These are phyloP conservation scores for Scleromitrula shiraiana DNA, from an alignment of 2,329 filamentous ascomycete species.

Conservation along the genomic window DNA sequence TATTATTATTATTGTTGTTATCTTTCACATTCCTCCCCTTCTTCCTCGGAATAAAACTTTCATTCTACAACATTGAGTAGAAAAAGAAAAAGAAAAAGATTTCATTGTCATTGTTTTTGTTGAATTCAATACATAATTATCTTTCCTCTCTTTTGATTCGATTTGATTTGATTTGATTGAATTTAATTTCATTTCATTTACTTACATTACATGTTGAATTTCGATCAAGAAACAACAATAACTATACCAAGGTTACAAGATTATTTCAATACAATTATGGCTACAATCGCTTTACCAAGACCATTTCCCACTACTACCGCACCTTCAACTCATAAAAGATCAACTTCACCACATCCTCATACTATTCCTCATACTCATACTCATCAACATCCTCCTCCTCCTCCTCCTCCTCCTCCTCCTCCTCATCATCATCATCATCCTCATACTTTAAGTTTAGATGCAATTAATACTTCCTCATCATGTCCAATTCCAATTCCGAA, in stretches of 20 bases:
- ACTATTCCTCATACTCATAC: conserved; percentile 42
- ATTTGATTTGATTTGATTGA: too few species aligned
- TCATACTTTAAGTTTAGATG: conserved; percentile 44
- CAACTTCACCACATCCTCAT: conserved; percentile 44
- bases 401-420: conserved; percentile 45
- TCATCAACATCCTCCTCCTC: too few species aligned
- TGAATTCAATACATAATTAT: too few species aligned
- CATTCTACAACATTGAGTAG: too few species aligned
- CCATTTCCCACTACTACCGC: conserved; percentile 22
- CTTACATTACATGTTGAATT: conserved; percentile 6
- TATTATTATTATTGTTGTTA: too few species aligned
- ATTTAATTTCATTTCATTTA: too few species aligned
- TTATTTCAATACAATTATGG: conserved; percentile 20
- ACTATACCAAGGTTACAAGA: conserved; percentile 1
- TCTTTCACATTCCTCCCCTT: too few species aligned
- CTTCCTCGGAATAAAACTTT: too few species aligned
- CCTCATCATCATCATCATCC: conserved; percentile 47
- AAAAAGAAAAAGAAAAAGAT: too few species aligned
- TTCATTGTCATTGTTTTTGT: too few species aligned
- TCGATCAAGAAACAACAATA: neutral
- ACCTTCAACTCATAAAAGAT: conserved; percentile 22
- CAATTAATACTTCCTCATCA: conserved; percentile 43
- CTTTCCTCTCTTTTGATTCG: too few species aligned
- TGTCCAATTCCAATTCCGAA: conserved; percentile 65
- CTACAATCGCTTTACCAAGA: conserved; percentile 29